A percentile compares a stretch with the other conserved stretches of the same genome.
Conservation (phyloP, 78 protist species). For the Speleostelium caveatum region DNA sequence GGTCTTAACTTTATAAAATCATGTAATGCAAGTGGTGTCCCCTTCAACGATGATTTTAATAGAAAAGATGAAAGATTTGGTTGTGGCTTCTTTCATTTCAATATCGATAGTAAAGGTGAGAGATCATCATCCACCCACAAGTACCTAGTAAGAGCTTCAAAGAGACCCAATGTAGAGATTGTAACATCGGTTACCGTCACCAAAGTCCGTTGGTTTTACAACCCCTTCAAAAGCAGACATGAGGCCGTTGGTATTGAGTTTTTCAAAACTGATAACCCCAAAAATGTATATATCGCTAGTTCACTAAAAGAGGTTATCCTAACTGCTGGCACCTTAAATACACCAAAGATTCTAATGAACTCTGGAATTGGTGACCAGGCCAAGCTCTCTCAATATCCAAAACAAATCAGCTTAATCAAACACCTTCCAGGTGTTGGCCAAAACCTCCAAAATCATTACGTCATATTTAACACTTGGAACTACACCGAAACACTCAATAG, state of each 20-base stretch:
- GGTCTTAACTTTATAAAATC: constrained; percentile 18
- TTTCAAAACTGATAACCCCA: background rate
- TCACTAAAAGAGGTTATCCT: constrained; percentile 43
- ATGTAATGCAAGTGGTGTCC: constrained; percentile 27
- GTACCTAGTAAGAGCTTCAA: constrained; percentile 3
- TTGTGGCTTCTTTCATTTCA: constrained; percentile 63
- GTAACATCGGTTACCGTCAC: constrained; percentile 8
- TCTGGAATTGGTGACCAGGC: constrained; percentile 66
- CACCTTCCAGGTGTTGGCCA: constrained; percentile 61
- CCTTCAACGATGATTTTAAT: constrained; percentile 40
- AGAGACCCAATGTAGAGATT: background rate
- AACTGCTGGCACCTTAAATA: constrained; percentile 71
- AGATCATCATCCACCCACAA: constrained; percentile 45
- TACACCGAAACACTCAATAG: background rate
- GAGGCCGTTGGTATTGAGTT: constrained; percentile 10
- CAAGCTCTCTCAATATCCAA: constrained; percentile 1
- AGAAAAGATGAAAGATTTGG: constrained; percentile 17
- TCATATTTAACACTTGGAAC: constrained; percentile 19
- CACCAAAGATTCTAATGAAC: constrained; percentile 64
- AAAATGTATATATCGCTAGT: background rate
- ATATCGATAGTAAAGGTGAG: constrained; percentile 45
- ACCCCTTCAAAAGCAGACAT: background rate
- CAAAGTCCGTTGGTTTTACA: constrained; percentile 9
- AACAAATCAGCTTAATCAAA: constrained; percentile 2
- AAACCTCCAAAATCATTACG: constrained; percentile 54